These are phyloP conservation scores for Tetradesmus obliquus DNA, from an alignment of 139 green algal species.

Conservation along the genomic window DNA sequence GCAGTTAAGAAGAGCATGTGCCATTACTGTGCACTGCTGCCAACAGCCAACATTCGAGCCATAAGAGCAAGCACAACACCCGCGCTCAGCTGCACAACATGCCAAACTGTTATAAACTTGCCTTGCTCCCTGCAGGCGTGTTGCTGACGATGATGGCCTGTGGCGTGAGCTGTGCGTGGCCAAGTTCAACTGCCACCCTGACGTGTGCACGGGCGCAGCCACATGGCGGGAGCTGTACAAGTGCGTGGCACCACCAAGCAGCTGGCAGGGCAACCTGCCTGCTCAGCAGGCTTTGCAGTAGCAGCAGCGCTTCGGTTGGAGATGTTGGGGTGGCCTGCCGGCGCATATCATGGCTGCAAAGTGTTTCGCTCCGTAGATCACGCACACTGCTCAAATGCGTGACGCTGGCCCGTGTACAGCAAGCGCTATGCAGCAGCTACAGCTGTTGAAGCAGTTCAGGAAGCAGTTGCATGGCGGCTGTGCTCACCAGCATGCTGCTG, in stretches of 20 bases:
- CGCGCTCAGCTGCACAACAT: too few relatives aligned
- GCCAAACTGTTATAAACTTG: too few relatives aligned
- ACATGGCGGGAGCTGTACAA: conserved; percentile 8
- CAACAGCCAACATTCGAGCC: too few relatives aligned
- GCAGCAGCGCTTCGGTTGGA: neutral
- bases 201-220: neutral
- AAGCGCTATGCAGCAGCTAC: neutral
- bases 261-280: neutral
- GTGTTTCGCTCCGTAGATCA: too few relatives aligned
- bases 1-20: too few relatives aligned
- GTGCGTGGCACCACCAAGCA: neutral
- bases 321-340: too few relatives aligned
- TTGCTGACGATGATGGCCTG: conserved; percentile 18
- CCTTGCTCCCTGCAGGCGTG: neutral
- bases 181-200: conserved; percentile 22
- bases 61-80: too few relatives aligned
- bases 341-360: neutral
- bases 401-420: neutral
- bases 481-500: neutral
- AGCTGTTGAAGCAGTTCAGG: neutral
- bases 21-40: too few relatives aligned
- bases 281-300: neutral
- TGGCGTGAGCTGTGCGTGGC: conserved; percentile 33
- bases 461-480: neutral
- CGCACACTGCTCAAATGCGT: neutral